These are phyloP conservation scores for Yarrowia sp. DNA, from an alignment of 805 yeast species.

Conservation along the genomic window DNA sequence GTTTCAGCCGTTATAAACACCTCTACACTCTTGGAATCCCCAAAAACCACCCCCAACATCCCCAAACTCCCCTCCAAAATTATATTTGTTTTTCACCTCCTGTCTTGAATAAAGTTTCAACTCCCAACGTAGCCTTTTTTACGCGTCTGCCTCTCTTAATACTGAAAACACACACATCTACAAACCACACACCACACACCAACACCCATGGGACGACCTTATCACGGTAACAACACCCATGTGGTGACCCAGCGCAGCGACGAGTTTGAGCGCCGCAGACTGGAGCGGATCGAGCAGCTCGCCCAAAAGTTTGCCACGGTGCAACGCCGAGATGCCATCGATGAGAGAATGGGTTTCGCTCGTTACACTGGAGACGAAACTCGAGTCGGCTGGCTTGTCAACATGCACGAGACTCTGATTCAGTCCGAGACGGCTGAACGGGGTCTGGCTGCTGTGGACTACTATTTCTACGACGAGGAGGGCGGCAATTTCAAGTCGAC, in stretches of 20 bases:
- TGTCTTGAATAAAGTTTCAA: too few species aligned
- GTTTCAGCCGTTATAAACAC: background rate
- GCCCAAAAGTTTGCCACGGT: constrained; percentile 24
- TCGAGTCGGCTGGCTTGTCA: constrained; percentile 84
- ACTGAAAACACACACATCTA: background rate
- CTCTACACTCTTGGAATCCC: too few species aligned
- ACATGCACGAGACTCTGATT: constrained; percentile 67
- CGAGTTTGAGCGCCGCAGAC: constrained; percentile 30
- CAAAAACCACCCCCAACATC: too few species aligned
- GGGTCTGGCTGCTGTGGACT: constrained; percentile 90
- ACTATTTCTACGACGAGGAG: constrained; percentile 90
- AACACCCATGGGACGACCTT: constrained; percentile 19
- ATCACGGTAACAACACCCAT: constrained; percentile 22
- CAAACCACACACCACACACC: background rate
- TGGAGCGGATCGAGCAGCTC: constrained; percentile 2
- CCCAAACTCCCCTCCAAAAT: too few species aligned
- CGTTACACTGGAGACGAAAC: constrained; percentile 65
- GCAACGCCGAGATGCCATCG: constrained; percentile 55
- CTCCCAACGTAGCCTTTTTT: background rate
- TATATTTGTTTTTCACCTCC: too few species aligned
- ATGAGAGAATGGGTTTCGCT: constrained; percentile 83
- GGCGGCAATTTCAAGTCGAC: constrained; percentile 95
- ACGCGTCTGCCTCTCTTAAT: background rate
- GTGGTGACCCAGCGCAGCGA: constrained; percentile 21
- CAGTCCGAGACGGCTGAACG: constrained; percentile 55